Base-by-base conservation (phyloP, 116 monocot species). In the Dioscorea cayenensis region DNA sequence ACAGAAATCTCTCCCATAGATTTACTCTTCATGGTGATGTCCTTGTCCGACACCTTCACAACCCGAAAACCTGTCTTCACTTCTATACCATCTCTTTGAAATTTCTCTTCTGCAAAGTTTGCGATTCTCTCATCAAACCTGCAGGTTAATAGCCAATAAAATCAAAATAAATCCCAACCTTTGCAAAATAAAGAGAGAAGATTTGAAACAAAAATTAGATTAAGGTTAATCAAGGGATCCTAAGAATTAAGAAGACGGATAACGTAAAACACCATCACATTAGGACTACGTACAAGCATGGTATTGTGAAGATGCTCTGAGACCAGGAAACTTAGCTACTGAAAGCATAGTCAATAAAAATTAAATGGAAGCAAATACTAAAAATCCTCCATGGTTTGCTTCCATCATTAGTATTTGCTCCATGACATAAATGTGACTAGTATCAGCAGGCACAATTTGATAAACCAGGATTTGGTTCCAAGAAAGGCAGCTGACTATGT, bases 81-180 rank as follows among this genome's bases (percentile, higher is more conserved):
- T 21, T 90, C 84, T 70, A 90, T 90, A 61, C 90, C 90, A 70
- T 90, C 82, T 71, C 90, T 79, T 71, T 68, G 62, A 67, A 90
- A 90, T 73, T 90, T 90, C 63, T 84, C 78, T 72, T 86, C 86
- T 5, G 90, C 90, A 79, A 86, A 90, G 29, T 61, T 74, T 50
- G 79, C 70, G 60, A 90, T 84, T 70, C 90, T 78, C 66, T 86
- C 80, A 43, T 90, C 90, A 76, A 90, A 90, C 86, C 90, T 90
- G 68, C 62, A 62, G 62, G 11, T 55, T 18, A 55, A 16, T 5
- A 55, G 14, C n/a, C 55, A 16, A 55, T 3, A 52, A 52, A 16
- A 13, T 52, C n/a, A 18, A 13, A 13, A 52, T 52, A 13, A 55
- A 18, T 5, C 17, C 55, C 5, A 55, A 2, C n/a, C 5, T 55